These are phyloP conservation scores for Pleurostoma richardsiae DNA, from an alignment of 2,329 filamentous ascomycete species.

Conservation along the genomic window DNA sequence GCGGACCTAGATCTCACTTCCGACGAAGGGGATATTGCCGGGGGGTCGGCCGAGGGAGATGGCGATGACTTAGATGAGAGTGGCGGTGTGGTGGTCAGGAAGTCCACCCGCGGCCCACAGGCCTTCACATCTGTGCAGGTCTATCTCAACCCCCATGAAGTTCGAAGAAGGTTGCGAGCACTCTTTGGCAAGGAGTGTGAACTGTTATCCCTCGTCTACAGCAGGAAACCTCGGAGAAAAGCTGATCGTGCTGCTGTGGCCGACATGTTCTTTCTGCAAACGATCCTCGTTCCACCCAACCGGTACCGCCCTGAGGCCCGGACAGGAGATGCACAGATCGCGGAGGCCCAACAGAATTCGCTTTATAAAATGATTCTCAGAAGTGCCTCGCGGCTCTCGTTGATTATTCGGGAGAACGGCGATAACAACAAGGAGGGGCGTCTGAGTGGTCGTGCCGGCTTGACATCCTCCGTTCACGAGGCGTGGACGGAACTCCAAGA, in stretches of 20 bases:
- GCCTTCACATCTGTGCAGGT: constrained; percentile 48
- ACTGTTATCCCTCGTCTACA: constrained; percentile 79
- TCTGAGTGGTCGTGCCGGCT: too few relatives aligned
- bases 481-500: constrained; percentile 84
- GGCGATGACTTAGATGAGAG: constrained; percentile 46
- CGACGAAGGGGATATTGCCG: constrained; percentile 23
- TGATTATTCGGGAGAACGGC: constrained; percentile 66
- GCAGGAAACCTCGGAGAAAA: constrained; percentile 60
- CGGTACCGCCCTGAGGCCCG: constrained; percentile 82
- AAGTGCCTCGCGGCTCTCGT: constrained; percentile 66
- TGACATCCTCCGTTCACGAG: constrained; percentile 71
- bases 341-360: constrained; percentile 83
- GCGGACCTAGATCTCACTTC: constrained; percentile 56
- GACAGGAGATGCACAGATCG: constrained; percentile 74
- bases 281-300: constrained; percentile 85
- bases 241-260: constrained; percentile 56
- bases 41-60: constrained; percentile 30
- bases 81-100: constrained; percentile 54
- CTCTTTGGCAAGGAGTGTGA: constrained; percentile 87
- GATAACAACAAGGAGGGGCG: constrained; percentile 39
- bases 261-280: constrained; percentile 92
- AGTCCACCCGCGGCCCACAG: constrained; percentile 30
- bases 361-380: constrained; percentile 83
- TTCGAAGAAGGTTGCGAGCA: constrained; percentile 69
- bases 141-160: constrained; percentile 79